Conservation (phyloP, 73 alveolate genomes). For the Stentor coeruleus region DNA sequence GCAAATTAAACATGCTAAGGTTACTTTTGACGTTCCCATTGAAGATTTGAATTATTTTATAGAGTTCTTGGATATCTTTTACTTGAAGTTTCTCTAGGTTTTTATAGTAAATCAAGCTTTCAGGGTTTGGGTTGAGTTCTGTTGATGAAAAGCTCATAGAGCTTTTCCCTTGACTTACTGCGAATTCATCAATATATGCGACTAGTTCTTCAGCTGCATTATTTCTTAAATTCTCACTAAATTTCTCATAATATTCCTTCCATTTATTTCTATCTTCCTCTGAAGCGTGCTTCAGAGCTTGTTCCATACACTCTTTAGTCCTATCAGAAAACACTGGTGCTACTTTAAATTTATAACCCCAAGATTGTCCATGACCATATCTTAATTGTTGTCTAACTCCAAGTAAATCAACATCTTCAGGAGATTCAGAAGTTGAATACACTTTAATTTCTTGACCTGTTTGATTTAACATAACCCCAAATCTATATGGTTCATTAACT, state of each 20-base stretch:
- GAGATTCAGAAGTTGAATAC: background rate
- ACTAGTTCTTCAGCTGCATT: conserved; percentile 29
- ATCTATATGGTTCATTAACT: background rate
- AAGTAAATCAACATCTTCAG: background rate
- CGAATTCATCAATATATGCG: background rate
- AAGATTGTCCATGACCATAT: background rate
- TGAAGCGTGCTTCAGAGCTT: background rate
- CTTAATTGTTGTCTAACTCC: background rate
- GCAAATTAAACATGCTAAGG: background rate
- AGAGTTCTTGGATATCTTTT: conserved; percentile 2
- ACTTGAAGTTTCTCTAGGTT: background rate
- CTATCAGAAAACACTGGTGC: conserved; percentile 3
- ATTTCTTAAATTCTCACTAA: background rate
- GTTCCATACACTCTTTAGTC: background rate
- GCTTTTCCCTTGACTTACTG: background rate
- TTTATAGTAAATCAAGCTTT: background rate
- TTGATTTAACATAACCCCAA: background rate
- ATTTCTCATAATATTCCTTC: background rate
- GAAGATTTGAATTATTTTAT: background rate
- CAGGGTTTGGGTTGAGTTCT: background rate
- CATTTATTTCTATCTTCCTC: background rate
- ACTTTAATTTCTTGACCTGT: background rate
- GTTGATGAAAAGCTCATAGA: background rate
- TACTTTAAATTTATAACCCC: conserved; percentile 18
- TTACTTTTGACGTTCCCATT: background rate